Evolutionary conservation across 139 green algal species (phyloP).

Genomic region (Nannochloris sp.): DNA sequence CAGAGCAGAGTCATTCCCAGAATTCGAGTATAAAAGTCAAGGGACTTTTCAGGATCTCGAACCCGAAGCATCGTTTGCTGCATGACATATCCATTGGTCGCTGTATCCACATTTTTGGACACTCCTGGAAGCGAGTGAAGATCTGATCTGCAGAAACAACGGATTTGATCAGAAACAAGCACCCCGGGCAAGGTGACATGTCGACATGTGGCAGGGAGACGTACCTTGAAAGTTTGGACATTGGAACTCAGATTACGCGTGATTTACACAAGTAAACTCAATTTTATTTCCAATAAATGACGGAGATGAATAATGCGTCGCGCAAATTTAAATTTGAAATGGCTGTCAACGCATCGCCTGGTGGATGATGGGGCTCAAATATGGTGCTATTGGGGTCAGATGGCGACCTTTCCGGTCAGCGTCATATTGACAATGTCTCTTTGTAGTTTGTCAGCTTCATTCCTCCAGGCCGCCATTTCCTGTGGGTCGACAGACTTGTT

Average conservation of each 20-base stretch:
- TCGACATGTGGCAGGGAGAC: no score
- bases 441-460: background rate
- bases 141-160: background rate
- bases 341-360: background rate
- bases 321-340: no score
- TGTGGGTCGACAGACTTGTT: background rate
- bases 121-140: slow-evolving; percentile 22
- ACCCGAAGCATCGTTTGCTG: slow-evolving; percentile 84
- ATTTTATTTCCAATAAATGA: no score
- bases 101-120: slow-evolving; percentile 16
- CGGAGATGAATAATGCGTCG: no score
- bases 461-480: background rate
- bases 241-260: background rate
- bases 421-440: background rate
- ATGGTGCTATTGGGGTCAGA: background rate
- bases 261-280: no score
- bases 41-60: slow-evolving; percentile 52
- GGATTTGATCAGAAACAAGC: no score
- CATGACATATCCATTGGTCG: slow-evolving; percentile 58
- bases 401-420: background rate
- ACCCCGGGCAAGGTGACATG: no score
- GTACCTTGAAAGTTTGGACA: slow-evolving; percentile 6
- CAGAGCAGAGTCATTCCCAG: slow-evolving; percentile 47
- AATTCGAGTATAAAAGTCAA: slow-evolving; percentile 84
- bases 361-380: no score